Base-by-base conservation (phyloP, 2,329 filamentous ascomycete species). In the Massarina eburnea region DNA sequence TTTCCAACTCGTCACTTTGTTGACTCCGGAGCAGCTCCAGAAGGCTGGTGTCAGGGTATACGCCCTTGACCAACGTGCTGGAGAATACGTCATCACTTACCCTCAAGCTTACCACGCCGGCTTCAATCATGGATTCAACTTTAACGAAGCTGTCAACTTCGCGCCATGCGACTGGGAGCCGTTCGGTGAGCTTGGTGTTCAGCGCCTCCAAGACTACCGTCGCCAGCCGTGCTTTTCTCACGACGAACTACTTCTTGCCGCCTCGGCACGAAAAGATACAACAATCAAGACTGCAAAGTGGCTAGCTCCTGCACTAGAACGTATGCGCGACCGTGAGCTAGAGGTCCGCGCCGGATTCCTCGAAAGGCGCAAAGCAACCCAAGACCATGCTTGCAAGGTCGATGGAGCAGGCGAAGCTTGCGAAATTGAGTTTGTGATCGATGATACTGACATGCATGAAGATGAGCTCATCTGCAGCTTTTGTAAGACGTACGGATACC, bases 141-240 rank as follows among this genome's bases (percentile, higher is more conserved):
- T 96, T 71, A 99, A 99, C 59, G 94, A 99, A 69, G 94, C 94
- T 4, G 94, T 99, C 58, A 99, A 99, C 66, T 99, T 99, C 72
- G 94, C 94, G 0, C 94, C 94, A 0, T 80, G 78, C 21, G 94
- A 99, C 60, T 99, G 94, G 94, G 94, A 99, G 62, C 90, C 91
- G 0, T 95, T 85, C 64, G 94, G 94, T 2, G 84, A 92, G 44
- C 80, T 85, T 21, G 91, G 94, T 1, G 91, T 97, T 1, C 85
- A 92, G 59, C 81, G 92, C 54, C 76, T 97, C 22, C 89, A 94
- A 58, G 81, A 86, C 39, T 99, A 96, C 68, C 82, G 92, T 45
- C 83, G 91, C 45, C 91, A 96, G 54, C 91, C 94, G 1, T 97
- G 94, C 68, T 99, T 99, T 68, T 97, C 92, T 0, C 94, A 99